phyloP scores from a whole-genome alignment of 257 asterid genomes.

The Salvia hispanica region DNA sequence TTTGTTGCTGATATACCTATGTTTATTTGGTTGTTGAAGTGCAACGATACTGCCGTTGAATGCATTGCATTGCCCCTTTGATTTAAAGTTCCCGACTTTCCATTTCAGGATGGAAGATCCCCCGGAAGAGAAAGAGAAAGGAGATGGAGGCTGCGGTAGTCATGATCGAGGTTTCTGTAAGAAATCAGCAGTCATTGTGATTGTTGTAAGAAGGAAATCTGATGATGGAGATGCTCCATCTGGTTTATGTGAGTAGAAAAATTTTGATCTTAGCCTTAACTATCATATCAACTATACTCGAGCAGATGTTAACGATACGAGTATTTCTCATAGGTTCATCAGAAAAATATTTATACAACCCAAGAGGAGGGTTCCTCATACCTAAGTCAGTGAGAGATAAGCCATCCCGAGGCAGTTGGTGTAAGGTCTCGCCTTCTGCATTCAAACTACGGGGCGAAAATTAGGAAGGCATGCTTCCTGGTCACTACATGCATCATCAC shows the following conservation, averaged over 20 bases:
- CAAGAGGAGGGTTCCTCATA: slow-evolving; percentile 55
- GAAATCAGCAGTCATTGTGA: slow-evolving; percentile 31
- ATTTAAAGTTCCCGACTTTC: no score
- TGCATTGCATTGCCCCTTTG: no score
- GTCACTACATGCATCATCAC: neutral
- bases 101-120: no score
- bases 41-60: no score
- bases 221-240: slow-evolving; percentile 33
- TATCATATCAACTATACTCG: neutral
- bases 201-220: slow-evolving; percentile 31
- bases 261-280: neutral
- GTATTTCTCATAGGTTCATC: slow-evolving; percentile 42
- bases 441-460: slow-evolving; percentile 77
- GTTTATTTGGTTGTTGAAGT: no score
- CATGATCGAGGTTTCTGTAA: no score
- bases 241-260: slow-evolving; percentile 44
- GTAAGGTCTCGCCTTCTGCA: slow-evolving; percentile 59
- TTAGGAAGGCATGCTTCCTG: slow-evolving; percentile 58
- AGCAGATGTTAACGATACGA: neutral
- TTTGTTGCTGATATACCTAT: no score
- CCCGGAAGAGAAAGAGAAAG: no score
- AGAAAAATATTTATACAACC: slow-evolving; percentile 48
- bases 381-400: slow-evolving; percentile 53
- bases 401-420: slow-evolving; percentile 59
- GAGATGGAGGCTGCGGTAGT: no score